Percentiles rank a stretch among this genome's conserved stretches.
These are phyloP conservation scores for Stephania cephalantha DNA, from an alignment of 164 flowering plant species.

Conservation along the genomic window DNA sequence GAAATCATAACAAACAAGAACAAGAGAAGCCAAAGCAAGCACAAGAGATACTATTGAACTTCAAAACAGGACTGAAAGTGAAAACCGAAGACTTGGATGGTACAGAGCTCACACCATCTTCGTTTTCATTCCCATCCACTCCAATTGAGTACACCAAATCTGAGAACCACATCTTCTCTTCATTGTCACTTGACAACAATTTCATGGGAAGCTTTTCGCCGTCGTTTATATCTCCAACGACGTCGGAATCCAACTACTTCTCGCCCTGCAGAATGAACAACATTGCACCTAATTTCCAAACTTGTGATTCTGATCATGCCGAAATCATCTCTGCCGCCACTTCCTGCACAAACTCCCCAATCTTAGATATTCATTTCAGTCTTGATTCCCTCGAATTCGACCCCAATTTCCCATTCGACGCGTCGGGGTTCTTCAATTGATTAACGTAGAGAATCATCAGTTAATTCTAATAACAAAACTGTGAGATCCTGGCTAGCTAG, in stretches of 20 bases:
- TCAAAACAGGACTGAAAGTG: slow-evolving; percentile 27
- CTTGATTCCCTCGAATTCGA: slow-evolving; percentile 37
- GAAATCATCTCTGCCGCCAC: no score
- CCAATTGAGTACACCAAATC: slow-evolving; percentile 12
- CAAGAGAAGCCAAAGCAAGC: slow-evolving; percentile 10
- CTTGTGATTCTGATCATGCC: slow-evolving; percentile 29
- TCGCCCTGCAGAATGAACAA: slow-evolving; percentile 31
- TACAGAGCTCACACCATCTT: slow-evolving; percentile 23
- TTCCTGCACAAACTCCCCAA: no score
- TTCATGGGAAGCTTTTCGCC: slow-evolving; percentile 29
- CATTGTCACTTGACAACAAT: slow-evolving; percentile 20
- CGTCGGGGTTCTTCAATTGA: slow-evolving; percentile 36
- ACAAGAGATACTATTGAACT: slow-evolving; percentile 22
- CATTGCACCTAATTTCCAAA: slow-evolving; percentile 19
- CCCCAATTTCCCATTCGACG: slow-evolving; percentile 31
- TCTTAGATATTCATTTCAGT: slow-evolving; percentile 17
- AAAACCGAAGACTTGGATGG: slow-evolving; percentile 33
- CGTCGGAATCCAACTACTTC: slow-evolving; percentile 55
- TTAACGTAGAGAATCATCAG: background rate
- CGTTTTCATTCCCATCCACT: slow-evolving; percentile 35
- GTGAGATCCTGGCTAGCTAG: background rate
- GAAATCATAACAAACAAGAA: background rate
- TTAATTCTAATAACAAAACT: no score
- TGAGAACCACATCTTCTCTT: slow-evolving; percentile 23
- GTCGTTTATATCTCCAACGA: slow-evolving; percentile 49